A percentile compares a stretch with the other conserved stretches of the same genome.
Conservation (phyloP, 495 filamentous ascomycete species). For the Tuber magnatum region DNA sequence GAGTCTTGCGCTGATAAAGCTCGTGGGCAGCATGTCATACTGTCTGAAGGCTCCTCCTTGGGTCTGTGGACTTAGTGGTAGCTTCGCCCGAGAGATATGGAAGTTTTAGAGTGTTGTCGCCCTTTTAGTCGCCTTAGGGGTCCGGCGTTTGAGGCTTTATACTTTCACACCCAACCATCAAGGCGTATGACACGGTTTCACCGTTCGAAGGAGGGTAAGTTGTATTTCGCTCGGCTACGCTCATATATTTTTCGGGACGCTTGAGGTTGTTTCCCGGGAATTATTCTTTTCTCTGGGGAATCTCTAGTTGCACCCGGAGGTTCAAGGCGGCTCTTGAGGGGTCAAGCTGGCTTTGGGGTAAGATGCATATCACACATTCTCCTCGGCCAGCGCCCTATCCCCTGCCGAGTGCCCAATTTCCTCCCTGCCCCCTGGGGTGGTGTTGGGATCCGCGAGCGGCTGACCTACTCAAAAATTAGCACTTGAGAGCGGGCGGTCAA, state of each 20-base stretch:
- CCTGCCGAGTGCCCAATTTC: neutral
- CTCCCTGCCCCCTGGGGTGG: neutral
- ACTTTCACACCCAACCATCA: neutral
- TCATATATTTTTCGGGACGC: neutral
- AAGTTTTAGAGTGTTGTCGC: neutral
- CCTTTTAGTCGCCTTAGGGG: neutral
- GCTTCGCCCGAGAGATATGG: neutral
- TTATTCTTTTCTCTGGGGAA: neutral
- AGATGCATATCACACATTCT: neutral
- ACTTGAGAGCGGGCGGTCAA: neutral
- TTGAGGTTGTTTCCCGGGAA: neutral
- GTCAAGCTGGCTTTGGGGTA: neutral
- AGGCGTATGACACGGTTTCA: neutral
- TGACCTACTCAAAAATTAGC: neutral
- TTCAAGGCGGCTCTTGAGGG: neutral
- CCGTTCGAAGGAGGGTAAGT: neutral
- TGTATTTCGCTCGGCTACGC: neutral
- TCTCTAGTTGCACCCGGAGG: neutral
- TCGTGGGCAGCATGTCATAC: neutral
- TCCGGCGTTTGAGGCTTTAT: neutral
- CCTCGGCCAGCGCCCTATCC: neutral
- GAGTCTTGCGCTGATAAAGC: neutral
- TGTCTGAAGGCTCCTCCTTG: neutral
- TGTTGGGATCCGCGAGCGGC: neutral
- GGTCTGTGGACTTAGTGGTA: neutral